Evolutionary conservation across 2,329 filamentous ascomycete species (phyloP).

Genomic region (Aspergillus udagawae): DNA sequence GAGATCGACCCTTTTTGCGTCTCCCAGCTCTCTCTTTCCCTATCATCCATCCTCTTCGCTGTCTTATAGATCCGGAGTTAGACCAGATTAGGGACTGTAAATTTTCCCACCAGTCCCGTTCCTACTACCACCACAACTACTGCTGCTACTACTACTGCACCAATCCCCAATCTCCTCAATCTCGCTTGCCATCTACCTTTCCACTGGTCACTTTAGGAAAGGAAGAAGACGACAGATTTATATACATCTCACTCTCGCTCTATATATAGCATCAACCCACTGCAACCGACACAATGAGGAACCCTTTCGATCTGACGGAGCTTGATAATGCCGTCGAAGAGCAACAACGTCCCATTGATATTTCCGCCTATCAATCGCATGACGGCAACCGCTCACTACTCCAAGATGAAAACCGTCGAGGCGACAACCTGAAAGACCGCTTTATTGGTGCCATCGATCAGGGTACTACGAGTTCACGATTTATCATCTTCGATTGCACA

Average conservation of each 20-base stretch:
- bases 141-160: conserved; percentile 1
- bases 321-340: conserved; percentile 18
- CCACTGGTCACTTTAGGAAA: neutral
- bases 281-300: conserved; percentile 17
- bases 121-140: neutral
- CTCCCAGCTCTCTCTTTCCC: conserved; percentile 1
- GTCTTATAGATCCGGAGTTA: conserved; percentile 12
- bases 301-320: conserved; percentile 32
- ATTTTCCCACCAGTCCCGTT: conserved; percentile 4
- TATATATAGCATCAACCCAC: conserved; percentile 2
- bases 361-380: conserved; percentile 25
- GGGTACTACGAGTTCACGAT: conserved; percentile 83
- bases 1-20: neutral
- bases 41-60: conserved; percentile 4
- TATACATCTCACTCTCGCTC: neutral
- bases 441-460: conserved; percentile 89
- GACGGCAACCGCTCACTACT: conserved; percentile 35
- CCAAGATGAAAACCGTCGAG: conserved; percentile 28
- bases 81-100: conserved; percentile 16
- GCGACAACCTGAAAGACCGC: conserved; percentile 32
- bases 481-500: conserved; percentile 80
- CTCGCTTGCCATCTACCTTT: neutral
- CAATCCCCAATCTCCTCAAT: neutral
- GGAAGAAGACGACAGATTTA: neutral
- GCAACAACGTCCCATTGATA: conserved; percentile 17